Conservation (phyloP, 352 stramenopile genomes). For the Elongisporangium senticosum region DNA sequence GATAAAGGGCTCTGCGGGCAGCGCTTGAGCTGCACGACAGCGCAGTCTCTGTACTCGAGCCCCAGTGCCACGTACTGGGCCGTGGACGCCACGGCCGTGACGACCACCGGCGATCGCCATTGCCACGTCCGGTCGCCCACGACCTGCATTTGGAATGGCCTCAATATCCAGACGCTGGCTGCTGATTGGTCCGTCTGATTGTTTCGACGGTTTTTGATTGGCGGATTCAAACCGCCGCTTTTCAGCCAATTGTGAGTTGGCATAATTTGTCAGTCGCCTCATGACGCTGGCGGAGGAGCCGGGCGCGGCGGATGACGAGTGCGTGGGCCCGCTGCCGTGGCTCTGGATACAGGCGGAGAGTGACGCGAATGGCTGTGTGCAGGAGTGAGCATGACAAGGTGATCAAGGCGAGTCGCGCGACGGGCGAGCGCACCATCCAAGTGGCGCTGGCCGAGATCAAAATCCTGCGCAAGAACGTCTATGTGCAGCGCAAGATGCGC, state of each 20-base stretch:
- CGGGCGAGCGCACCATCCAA: slow-evolving; percentile 60
- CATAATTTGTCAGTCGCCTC: neutral
- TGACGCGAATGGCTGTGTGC: neutral
- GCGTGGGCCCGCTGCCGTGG: neutral
- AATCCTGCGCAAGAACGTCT: slow-evolving; percentile 67
- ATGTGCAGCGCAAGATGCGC: slow-evolving; percentile 64
- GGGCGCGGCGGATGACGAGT: neutral
- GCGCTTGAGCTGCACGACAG: slow-evolving; percentile 38
- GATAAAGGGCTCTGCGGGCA: slow-evolving; percentile 10
- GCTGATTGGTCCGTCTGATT: neutral
- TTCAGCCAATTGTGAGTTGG: slow-evolving; percentile 3
- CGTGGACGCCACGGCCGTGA: slow-evolving; percentile 31
- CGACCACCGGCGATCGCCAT: slow-evolving; percentile 29
- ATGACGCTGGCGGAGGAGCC: slow-evolving; percentile 1
- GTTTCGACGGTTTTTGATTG: neutral
- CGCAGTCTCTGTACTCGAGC: slow-evolving; percentile 41
- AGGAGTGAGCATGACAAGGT: slow-evolving; percentile 34
- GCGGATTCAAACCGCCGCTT: neutral
- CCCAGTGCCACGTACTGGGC: slow-evolving; percentile 34
- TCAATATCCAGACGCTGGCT: neutral
- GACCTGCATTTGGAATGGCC: slow-evolving; percentile 22
- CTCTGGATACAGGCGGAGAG: neutral
- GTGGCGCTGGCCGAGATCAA: slow-evolving; percentile 65
- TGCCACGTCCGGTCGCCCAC: slow-evolving; percentile 31
- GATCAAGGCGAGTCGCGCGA: slow-evolving; percentile 50